Base-by-base conservation (phyloP, 2,329 filamentous ascomycete species). In the Aureobasidium sp. region DNA sequence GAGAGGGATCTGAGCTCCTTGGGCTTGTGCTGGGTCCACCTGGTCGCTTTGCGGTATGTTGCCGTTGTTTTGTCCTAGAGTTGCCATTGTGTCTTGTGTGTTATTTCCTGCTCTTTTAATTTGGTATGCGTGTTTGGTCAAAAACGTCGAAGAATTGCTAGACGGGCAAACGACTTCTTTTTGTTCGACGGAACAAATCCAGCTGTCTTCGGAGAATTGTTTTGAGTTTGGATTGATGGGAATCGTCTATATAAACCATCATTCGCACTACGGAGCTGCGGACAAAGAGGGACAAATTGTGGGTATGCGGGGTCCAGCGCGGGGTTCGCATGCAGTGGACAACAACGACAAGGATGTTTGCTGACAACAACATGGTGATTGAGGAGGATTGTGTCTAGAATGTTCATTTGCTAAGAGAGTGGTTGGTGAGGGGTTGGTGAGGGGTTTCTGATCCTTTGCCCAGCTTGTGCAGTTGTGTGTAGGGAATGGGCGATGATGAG, bases 1-100 rank as follows among this genome's bases (percentile, higher is more conserved):
- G 37, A 81, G 71, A 0, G 77, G 76, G 34, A 80, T 77, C 57
- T 80, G 78, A 27, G 78, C 78, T 32, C 75, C 77, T 65, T 74
- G 72, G 6, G 77, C 73, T 45, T 66, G 62, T 10, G 62, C 61
- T 11, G 68, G 67, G 49, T 69, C 66, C 37, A 69, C 67, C 15
- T 66, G 59, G 34, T 44, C 25, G 55, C 64, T 52, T 45, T 64
- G 65, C 10, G 61, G 61, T 32, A 47, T 45, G 48, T 64, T 48
- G 29, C 39, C 50, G n/a, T 59, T 54, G 25, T 48, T 53, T n/a
- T 50, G 50, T 16, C 30, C 34, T 9, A 44, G 29, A 16, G 62
- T 44, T 39, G 62, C 62, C 62, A 63, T 63, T 44, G 44, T 50
- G 45, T 11, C 15, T n/a, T 57, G 42, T 21, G 21, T 21, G 21